These are phyloP conservation scores for Phytophthora aleatoria DNA, from an alignment of 352 stramenopile species.

Conservation along the genomic window DNA sequence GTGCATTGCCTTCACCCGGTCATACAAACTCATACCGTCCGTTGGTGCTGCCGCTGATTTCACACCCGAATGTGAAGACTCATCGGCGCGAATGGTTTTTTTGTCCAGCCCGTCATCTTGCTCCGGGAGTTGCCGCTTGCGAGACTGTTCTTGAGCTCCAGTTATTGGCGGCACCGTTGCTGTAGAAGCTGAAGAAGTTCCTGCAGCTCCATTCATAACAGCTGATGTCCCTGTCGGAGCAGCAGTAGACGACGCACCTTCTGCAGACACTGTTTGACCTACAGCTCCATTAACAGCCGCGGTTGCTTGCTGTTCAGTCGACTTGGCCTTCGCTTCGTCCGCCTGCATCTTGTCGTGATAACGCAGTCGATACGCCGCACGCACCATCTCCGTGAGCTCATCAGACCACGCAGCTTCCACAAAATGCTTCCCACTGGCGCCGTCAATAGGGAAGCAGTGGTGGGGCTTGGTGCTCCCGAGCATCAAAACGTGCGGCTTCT, in stretches of 20 bases:
- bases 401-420: conserved; percentile 47
- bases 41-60: conserved; percentile 5
- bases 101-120: conserved; percentile 17
- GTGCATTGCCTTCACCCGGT: conserved; percentile 51
- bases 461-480: conserved; percentile 41
- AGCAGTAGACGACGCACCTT: conserved; percentile 6
- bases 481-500: conserved; percentile 61
- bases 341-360: conserved; percentile 33
- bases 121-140: conserved; percentile 37
- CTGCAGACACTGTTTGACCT: conserved; percentile 1
- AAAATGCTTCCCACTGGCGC: conserved; percentile 55
- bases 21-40: conserved; percentile 50
- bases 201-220: conserved; percentile 8
- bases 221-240: background rate
- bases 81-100: conserved; percentile 17
- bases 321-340: conserved; percentile 15
- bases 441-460: conserved; percentile 61
- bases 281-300: conserved; percentile 5
- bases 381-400: conserved; percentile 38
- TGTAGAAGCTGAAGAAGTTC: conserved; percentile 4
- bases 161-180: background rate
- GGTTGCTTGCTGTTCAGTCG: conserved; percentile 8
- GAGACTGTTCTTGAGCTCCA: conserved; percentile 23
- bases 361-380: conserved; percentile 35
- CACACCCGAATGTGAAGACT: conserved; percentile 8